Evolutionary conservation across 306 rosid genomes (phyloP), one percentile per base, ranked within the genome.

Genomic region (Luffa acutangula): DNA sequence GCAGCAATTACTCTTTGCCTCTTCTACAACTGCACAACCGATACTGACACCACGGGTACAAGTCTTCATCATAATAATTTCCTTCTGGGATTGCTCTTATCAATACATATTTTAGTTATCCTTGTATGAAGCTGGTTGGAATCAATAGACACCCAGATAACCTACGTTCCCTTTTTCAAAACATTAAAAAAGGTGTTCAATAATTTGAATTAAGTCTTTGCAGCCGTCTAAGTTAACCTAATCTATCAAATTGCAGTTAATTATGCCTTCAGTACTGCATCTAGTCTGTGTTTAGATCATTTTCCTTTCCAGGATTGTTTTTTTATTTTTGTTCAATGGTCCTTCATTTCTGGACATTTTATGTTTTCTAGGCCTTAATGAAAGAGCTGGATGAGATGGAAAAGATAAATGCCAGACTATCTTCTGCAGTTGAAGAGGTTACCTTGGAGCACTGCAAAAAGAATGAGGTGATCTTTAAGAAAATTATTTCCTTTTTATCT

Each of bases 311-410:
- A 11, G 25, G 76, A 13, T 34, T 34, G 20, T 54, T 12, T 5
- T 25, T 56, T 58, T 41, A 79, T 81, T 83, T 33, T 81, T 75
- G 59, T 72, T 18, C 39, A 59, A 9, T 64, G 6, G 10, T 75
- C 9, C 75, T 8, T n/a, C 69, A 51, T 18, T 73, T 37, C 36
- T 71, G 14, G 46, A 33, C 31, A 62, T 64, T 46, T 54, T 17
- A n/a, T 18, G 52, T 58, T 9, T 52, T 79, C 37, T 80, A 95
- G 99, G 89, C 96, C 66, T 84, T 95, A 83, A 95, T 92, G 98
- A 95, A 95, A 87, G 98, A 95, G 89, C 97, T 95, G 15, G 98
- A 95, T 78, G 99, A 95, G 84, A 95, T 93, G 97, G 99, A 95
- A 81, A 95, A 93, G 89, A 88, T 91, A 43, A 95, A 95, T 43